These are phyloP conservation scores for Pseudocercospora eumusae DNA, from an alignment of 2,329 filamentous ascomycete genomes.

Conservation along the genomic window DNA sequence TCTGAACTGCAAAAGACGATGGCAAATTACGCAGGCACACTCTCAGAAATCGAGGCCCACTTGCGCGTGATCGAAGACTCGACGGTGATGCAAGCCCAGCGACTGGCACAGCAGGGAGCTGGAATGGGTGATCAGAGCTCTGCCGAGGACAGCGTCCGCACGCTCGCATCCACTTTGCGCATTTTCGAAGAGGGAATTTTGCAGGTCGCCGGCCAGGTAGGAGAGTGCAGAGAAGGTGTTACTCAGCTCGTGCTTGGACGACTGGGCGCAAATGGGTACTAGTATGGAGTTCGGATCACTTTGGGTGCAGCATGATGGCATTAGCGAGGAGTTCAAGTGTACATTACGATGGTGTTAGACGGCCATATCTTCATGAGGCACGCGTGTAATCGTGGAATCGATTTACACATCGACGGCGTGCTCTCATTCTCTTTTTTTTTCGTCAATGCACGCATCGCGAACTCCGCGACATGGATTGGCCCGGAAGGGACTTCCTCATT, in stretches of 20 bases:
- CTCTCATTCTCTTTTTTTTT: not conserved
- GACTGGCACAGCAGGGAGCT: slow-evolving; percentile 39
- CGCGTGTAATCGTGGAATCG: not conserved
- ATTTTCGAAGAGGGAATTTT: slow-evolving; percentile 54
- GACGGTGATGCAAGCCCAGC: slow-evolving; percentile 47
- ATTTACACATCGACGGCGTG: not conserved
- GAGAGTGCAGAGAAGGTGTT: slow-evolving; percentile 51
- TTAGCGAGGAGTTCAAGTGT: slow-evolving; percentile 9
- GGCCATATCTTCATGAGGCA: not conserved
- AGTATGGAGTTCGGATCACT: not conserved
- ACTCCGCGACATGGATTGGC: not conserved
- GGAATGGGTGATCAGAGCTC: slow-evolving; percentile 24
- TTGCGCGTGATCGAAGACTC: slow-evolving; percentile 52
- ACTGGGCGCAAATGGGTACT: slow-evolving; percentile 11
- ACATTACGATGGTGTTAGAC: not conserved
- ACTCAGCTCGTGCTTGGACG: slow-evolving; percentile 44
- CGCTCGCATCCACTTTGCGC: slow-evolving; percentile 43
- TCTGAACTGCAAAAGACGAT: slow-evolving; percentile 44
- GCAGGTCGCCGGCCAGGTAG: slow-evolving; percentile 51
- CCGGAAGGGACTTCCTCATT: not conserved
- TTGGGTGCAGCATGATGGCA: not conserved
- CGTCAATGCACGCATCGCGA: not conserved
- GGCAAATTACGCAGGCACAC: slow-evolving; percentile 45
- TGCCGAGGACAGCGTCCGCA: slow-evolving; percentile 43
- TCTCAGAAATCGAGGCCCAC: slow-evolving; percentile 53